A percentile compares a stretch with the other conserved stretches of the same genome.
Evolutionary conservation across 2,329 filamentous ascomycete genomes (phyloP).

Genomic region (Aspergillus tamarii): DNA sequence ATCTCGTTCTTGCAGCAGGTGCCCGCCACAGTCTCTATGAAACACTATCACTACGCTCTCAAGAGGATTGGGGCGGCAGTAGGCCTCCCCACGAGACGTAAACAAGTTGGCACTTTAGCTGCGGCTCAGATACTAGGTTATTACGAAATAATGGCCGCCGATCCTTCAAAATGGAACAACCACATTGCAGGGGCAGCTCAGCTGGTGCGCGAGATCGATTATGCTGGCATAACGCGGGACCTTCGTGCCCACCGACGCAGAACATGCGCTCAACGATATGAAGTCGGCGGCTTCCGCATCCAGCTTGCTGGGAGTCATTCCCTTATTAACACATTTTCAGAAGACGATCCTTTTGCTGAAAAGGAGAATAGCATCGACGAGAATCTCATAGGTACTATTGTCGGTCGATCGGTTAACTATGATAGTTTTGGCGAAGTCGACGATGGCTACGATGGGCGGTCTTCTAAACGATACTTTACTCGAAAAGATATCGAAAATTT

Average conservation of each 20-base stretch:
- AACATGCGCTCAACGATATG: constrained; percentile 38
- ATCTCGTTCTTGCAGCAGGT: constrained; percentile 79
- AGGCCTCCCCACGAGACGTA: constrained; percentile 67
- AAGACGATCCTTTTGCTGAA: constrained; percentile 47
- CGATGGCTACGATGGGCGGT: constrained; percentile 20
- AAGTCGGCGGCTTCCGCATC: constrained; percentile 25
- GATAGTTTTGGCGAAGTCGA: constrained; percentile 60
- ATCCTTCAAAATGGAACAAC: constrained; percentile 94
- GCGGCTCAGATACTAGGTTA: constrained; percentile 84
- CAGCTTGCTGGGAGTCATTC: constrained; percentile 23
- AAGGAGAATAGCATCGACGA: constrained; percentile 57
- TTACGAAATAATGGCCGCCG: constrained; percentile 92
- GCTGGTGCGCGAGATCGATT: constrained; percentile 80
- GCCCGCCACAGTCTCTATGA: constrained; percentile 77
- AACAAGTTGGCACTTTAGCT: constrained; percentile 80
- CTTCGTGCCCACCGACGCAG: constrained; percentile 67
- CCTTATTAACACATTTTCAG: constrained; percentile 40
- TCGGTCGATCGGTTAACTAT: constrained; percentile 62
- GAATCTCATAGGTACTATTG: constrained; percentile 59
- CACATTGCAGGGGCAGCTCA: constrained; percentile 84
- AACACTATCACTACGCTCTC: constrained; percentile 87
- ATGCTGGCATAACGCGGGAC: constrained; percentile 70
- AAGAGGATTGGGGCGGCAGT: constrained; percentile 78
- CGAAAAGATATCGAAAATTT: constrained; percentile 74
- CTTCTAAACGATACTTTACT: constrained; percentile 41